Base-by-base conservation (phyloP, 352 stramenopile genomes). In the Globisporangium spinosum region DNA sequence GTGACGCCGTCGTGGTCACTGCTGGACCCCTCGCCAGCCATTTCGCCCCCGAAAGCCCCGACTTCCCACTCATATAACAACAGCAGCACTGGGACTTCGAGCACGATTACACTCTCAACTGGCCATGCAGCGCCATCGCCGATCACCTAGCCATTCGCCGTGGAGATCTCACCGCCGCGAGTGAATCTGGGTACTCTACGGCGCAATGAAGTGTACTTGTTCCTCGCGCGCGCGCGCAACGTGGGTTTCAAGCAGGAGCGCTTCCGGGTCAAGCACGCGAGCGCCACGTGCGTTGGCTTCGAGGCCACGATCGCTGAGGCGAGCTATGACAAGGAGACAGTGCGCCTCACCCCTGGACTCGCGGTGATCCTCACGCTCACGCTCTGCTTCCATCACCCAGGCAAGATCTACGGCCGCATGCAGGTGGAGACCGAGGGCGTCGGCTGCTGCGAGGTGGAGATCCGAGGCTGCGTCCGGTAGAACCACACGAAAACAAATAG, bases 181-280 rank as follows among this genome's bases (percentile, higher is more conserved):
- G 76, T 90, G 45, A 58, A 58, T 1, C 63, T 92, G 17, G 77
- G 71, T 10, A 72, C 71, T 2, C 61, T 92, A 1, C 63, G 68
- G 9, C 65, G 71, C 6, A 75, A 70, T 0, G 79, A 90, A 70
- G 82, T 92, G 9, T 92, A 90, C 34, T 62, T 92, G 13, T 89
- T 90, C 60, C 82, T 82, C 17, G 55, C 90, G 20, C 80, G 84
- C 38, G 69, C 89, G 29, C 83, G 81, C 53, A 94, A 94, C 38
- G 76, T 94, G 15, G 83, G 82, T 3, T 77, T 70, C 34, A 83
- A 76, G 60, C 77, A 90, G 53, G 80, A 94, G 43, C 85, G 83
- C 8, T 94, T 89, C 57, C 83, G 83, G 22, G 80, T 90, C 4
- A 78, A 85, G 34, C 63, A 71, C n/a, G 67, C 90, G 7, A 65